Evolutionary conservation across 495 filamentous ascomycete species (phyloP).

Genomic region (Tuber calosporum): DNA sequence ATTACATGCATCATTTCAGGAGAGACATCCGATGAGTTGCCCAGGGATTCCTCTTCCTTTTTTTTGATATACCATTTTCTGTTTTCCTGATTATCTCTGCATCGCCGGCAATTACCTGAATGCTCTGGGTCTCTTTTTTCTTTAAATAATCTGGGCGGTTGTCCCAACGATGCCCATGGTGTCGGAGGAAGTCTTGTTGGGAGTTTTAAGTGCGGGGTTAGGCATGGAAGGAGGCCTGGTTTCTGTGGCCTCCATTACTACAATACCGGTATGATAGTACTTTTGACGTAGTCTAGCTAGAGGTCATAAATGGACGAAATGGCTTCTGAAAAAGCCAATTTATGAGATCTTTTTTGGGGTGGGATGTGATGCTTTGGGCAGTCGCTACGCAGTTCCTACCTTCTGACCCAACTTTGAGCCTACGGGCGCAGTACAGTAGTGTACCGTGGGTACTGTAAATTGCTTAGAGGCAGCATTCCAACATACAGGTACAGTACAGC

Average conservation of each 20-base stretch:
- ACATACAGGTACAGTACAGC: no score
- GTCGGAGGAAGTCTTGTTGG: background rate
- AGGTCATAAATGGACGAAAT: background rate
- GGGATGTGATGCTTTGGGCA: background rate
- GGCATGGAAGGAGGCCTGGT: background rate
- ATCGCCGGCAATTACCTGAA: background rate
- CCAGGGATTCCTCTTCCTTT: background rate
- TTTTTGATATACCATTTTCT: background rate
- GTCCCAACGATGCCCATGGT: background rate
- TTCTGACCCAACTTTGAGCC: background rate
- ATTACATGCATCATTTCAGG: background rate
- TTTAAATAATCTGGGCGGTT: conserved; percentile 28
- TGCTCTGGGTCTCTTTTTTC: background rate
- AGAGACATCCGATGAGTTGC: background rate
- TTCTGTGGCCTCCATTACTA: background rate
- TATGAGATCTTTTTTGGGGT: background rate
- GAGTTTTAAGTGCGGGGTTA: background rate
- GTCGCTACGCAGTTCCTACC: background rate
- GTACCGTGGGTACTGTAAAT: no score
- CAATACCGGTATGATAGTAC: background rate
- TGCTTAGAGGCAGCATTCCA: background rate
- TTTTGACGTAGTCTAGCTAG: background rate
- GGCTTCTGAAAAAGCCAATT: background rate
- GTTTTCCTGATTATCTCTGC: background rate
- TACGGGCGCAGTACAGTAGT: background rate